Evolutionary conservation across 2,329 filamentous ascomycete genomes (phyloP).

Genomic region (Tolypocladium guangdongense): DNA sequence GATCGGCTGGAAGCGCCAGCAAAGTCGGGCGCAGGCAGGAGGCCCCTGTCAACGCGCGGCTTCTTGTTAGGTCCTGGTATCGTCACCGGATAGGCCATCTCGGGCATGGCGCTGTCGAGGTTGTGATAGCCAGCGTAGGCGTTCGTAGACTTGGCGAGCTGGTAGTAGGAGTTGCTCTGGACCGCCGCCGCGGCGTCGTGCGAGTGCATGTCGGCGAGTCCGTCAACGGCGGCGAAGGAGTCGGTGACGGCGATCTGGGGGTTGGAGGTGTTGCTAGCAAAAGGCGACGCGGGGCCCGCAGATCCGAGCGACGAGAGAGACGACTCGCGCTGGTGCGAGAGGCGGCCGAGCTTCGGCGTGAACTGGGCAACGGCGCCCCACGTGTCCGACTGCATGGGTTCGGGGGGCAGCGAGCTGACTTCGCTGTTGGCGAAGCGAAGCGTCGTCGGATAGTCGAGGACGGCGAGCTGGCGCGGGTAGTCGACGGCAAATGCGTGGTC

Average conservation of each 20-base stretch:
- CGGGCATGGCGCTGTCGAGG: constrained; percentile 24
- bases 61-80: constrained; percentile 24
- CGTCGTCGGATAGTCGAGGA: not conserved
- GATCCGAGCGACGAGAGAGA: constrained; percentile 51
- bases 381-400: constrained; percentile 30
- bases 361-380: constrained; percentile 28
- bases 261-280: constrained; percentile 41
- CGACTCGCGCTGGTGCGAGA: constrained; percentile 47
- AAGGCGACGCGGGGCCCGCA: constrained; percentile 49
- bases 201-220: constrained; percentile 30
- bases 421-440: not conserved
- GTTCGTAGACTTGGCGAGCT: constrained; percentile 34
- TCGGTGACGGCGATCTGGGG: constrained; percentile 47
- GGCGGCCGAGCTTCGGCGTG: constrained; percentile 25
- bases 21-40: constrained; percentile 36
- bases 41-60: constrained; percentile 27
- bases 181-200: constrained; percentile 10
- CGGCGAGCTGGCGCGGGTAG: not conserved
- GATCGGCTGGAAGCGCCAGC: constrained; percentile 29
- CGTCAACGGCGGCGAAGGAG: constrained; percentile 28
- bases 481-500: not conserved
- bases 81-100: constrained; percentile 29
- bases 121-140: constrained; percentile 31
- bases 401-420: constrained; percentile 1
- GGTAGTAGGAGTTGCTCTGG: constrained; percentile 29